Percentiles rank a stretch among this genome's conserved stretches.
Conservation (phyloP, 441 rosid species). For the Adansonia grandidieri region DNA sequence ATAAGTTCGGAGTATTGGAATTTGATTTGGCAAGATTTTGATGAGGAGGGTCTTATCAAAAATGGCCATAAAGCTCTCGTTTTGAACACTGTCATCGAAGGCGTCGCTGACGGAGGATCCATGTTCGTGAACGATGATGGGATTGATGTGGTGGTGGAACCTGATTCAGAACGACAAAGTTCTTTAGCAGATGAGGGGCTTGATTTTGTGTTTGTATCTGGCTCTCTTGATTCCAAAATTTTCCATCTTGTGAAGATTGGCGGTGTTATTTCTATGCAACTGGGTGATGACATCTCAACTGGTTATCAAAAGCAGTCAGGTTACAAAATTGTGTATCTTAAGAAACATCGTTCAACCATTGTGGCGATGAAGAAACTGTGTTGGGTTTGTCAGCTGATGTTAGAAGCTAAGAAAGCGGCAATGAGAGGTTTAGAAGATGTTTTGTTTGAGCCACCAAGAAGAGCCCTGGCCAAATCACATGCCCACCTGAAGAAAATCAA, state of each 20-base stretch:
- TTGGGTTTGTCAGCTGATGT: conserved; percentile 30
- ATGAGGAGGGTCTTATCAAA: conserved; percentile 43
- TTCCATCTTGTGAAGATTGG: conserved; percentile 34
- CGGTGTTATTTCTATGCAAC: conserved; percentile 36
- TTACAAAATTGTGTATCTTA: conserved; percentile 42
- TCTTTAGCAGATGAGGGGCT: conserved; percentile 30
- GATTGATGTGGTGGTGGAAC: conserved; percentile 36
- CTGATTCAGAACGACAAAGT: conserved; percentile 27
- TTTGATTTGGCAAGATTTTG: conserved; percentile 40
- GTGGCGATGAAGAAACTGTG: conserved; percentile 43
- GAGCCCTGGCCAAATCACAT: conserved; percentile 27
- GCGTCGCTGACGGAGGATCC: conserved; percentile 19
- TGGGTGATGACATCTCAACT: conserved; percentile 32
- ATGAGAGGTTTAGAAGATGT: conserved; percentile 44
- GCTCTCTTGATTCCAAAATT: conserved; percentile 30
- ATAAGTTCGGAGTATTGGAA: conserved; percentile 38
- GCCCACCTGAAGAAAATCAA: conserved; percentile 34
- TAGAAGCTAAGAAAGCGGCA: conserved; percentile 20
- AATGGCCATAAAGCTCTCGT: conserved; percentile 44
- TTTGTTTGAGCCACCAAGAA: conserved; percentile 47
- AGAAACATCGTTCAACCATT: conserved; percentile 33
- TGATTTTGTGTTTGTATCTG: conserved; percentile 42
- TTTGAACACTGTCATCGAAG: conserved; percentile 33
- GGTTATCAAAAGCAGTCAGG: conserved; percentile 35
- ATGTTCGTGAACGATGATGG: conserved; percentile 35